Conservation (phyloP, 306 rosid genomes). For the Begonia peltatifolia region DNA sequence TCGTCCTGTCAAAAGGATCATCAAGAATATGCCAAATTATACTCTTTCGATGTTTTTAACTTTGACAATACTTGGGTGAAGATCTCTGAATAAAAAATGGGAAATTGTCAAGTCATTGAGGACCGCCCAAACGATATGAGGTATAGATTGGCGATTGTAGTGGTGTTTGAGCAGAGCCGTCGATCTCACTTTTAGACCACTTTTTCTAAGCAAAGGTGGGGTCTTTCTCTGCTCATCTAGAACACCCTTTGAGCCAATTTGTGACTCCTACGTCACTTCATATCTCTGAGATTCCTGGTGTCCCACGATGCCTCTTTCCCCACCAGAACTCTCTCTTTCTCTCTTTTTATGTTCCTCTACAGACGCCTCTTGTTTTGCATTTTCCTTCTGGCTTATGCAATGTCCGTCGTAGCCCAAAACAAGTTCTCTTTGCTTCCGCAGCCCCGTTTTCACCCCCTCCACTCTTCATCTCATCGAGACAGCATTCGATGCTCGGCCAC, state of each 20-base stretch:
- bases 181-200: too few species aligned
- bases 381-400: constrained; percentile 13
- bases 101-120: too few species aligned
- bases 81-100: too few species aligned
- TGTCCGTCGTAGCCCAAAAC: constrained; percentile 56
- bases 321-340: constrained; percentile 15
- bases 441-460: constrained; percentile 9
- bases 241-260: neutral
- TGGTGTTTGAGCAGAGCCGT: too few species aligned
- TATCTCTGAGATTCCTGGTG: constrained; percentile 8
- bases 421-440: constrained; percentile 21
- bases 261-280: neutral
- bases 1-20: too few species aligned
- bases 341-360: too few species aligned
- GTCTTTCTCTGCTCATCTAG: neutral
- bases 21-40: too few species aligned
- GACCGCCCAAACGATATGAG: too few species aligned
- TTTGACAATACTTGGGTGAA: too few species aligned
- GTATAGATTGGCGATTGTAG: too few species aligned
- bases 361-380: neutral
- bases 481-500: constrained; percentile 20
- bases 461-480: neutral
- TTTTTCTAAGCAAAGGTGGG: too few species aligned
- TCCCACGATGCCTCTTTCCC: constrained; percentile 26
- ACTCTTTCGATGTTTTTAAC: too few species aligned